phyloP scores from a whole-genome alignment of 371 early-diverging fungal genomes.

The Lichtheimia ornata region DNA sequence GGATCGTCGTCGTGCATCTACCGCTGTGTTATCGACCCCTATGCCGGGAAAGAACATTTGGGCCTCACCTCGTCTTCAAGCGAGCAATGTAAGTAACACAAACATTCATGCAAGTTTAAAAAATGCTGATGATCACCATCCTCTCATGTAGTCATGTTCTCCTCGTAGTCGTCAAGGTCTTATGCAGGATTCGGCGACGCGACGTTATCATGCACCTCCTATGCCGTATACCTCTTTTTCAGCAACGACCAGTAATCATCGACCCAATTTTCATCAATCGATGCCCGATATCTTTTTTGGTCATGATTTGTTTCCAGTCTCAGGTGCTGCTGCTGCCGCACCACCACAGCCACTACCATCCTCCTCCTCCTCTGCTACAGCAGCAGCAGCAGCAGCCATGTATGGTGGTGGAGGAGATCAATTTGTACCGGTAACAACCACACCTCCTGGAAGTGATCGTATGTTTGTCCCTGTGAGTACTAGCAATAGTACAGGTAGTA shows the following conservation, averaged over 20 bases:
- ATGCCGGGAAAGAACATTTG: conserved; percentile 14
- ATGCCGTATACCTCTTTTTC: conserved; percentile 18
- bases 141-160: conserved; percentile 9
- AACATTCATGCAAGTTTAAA: not conserved
- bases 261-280: conserved; percentile 11
- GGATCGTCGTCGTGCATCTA: conserved; percentile 10
- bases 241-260: conserved; percentile 12
- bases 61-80: conserved; percentile 16
- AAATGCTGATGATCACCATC: not conserved
- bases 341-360: not conserved
- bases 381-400: not conserved
- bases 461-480: not conserved
- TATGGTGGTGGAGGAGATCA: not conserved
- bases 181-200: not conserved
- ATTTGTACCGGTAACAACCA: not conserved
- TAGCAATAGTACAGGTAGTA: too few species aligned
- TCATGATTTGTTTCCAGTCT: conserved; percentile 2
- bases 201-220: conserved; percentile 6
- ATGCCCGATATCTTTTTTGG: conserved; percentile 15
- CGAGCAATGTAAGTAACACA: conserved; percentile 12
- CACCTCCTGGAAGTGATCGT: not conserved
- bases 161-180: conserved; percentile 13
- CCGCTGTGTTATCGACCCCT: conserved; percentile 8
- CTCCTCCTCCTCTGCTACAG: not conserved
- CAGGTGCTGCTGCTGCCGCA: not conserved